phyloP scores from a whole-genome alignment of 192 early-diverging fungal species.

The Backusella parvicylindrica region DNA sequence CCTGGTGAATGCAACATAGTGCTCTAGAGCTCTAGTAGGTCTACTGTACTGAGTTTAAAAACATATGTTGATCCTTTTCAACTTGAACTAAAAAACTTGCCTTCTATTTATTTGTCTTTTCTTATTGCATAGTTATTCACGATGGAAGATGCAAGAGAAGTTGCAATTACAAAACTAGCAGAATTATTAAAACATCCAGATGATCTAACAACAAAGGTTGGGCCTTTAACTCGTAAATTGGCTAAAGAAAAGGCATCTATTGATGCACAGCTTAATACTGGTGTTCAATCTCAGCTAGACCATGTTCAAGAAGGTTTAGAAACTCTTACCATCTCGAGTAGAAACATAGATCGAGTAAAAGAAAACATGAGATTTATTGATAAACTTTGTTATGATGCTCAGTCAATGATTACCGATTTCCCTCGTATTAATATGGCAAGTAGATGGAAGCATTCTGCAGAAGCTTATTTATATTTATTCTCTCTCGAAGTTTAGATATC shows the following conservation, averaged over 20 bases:
- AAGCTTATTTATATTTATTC: neutral
- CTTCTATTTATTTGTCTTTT: neutral
- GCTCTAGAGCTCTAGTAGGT: too few relatives aligned
- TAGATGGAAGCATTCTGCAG: neutral
- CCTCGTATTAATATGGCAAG: conserved; percentile 82
- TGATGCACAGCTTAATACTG: conserved; percentile 94
- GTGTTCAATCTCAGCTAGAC: conserved; percentile 89
- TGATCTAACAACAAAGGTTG: conserved; percentile 86
- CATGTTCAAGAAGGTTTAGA: conserved; percentile 87
- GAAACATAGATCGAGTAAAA: conserved; percentile 62
- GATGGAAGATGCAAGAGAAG: conserved; percentile 60
- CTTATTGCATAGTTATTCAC: neutral
- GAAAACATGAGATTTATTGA: conserved; percentile 83
- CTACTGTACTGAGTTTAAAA: too few relatives aligned
- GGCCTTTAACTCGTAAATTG: conserved; percentile 75
- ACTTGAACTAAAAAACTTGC: neutral
- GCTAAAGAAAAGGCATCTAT: conserved; percentile 86
- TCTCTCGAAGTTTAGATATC: conserved; percentile 61
- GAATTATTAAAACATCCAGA: conserved; percentile 92
- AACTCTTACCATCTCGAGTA: conserved; percentile 58
- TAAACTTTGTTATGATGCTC: conserved; percentile 77
- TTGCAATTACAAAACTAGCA: conserved; percentile 74
- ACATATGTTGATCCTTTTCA: too few relatives aligned
- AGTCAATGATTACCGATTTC: conserved; percentile 88
- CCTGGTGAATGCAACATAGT: too few relatives aligned